Conservation (phyloP, 228 moss, liverwort and hornwort species). For the Sphagnum magellanicum region DNA sequence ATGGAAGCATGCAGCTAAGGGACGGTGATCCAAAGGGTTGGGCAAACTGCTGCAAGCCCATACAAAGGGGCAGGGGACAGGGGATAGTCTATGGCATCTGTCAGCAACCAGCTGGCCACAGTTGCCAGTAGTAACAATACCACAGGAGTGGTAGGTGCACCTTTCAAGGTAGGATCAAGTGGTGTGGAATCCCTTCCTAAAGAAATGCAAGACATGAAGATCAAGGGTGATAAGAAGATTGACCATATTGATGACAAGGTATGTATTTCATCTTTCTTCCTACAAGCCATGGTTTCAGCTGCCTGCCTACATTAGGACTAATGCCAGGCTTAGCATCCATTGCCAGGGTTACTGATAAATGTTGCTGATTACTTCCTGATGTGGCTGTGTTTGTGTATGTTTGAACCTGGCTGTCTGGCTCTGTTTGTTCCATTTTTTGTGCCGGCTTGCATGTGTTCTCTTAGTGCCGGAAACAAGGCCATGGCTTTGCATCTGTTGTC, state of each 20-base stretch:
- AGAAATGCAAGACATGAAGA: conserved; percentile 66
- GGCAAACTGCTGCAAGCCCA: conserved; percentile 20
- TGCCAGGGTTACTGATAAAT: too few species aligned
- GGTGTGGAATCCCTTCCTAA: conserved; percentile 56
- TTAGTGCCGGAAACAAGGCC: too few species aligned
- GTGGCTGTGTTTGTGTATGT: too few species aligned
- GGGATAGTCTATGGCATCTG: conserved; percentile 54
- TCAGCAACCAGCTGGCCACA: conserved; percentile 32
- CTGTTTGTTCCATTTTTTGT: too few species aligned
- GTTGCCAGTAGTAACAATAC: conserved; percentile 45
- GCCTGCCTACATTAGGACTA: too few species aligned
- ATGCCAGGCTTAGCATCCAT: too few species aligned
- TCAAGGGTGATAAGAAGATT: conserved; percentile 59
- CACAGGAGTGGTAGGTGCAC: conserved; percentile 25
- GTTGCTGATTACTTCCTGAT: too few species aligned
- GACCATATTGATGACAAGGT: conserved; percentile 61
- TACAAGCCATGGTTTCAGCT: too few species aligned
- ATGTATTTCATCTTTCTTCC: too few species aligned
- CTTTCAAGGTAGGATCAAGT: conserved; percentile 44
- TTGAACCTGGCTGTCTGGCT: too few species aligned
- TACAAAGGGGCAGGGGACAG: conserved; percentile 22
- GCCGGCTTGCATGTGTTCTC: too few species aligned
- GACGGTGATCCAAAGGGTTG: conserved; percentile 33
- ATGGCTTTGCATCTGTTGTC: too few species aligned
- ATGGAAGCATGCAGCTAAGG: conserved; percentile 18